Conservation (phyloP, 257 asterid species). For the Forsythia suspensa region DNA sequence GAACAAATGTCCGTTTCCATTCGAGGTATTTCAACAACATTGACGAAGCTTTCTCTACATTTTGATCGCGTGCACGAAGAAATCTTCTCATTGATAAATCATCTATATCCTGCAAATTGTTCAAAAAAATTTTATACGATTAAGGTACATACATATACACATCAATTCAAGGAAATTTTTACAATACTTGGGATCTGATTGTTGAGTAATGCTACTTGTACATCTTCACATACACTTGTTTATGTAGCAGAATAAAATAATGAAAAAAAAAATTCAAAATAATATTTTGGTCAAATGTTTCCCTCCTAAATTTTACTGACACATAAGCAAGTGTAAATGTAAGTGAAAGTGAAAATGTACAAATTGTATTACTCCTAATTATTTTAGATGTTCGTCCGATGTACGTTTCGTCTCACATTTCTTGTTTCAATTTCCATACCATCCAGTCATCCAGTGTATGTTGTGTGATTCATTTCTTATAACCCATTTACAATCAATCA, state of each 20-base stretch:
- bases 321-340: no score
- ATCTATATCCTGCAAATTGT: slow-evolving; percentile 53
- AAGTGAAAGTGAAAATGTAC: no score
- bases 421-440: background rate
- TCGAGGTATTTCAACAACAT: slow-evolving; percentile 55
- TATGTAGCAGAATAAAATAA: no score
- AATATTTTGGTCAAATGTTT: no score
- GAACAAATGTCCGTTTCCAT: slow-evolving; percentile 69
- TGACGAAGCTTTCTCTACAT: slow-evolving; percentile 52
- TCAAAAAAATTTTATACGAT: background rate
- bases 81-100: slow-evolving; percentile 67
- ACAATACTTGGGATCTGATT: no score
- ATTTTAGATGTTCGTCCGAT: background rate
- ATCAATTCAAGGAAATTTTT: background rate
- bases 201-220: no score
- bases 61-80: slow-evolving; percentile 70
- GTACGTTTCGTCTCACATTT: background rate
- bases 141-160: background rate
- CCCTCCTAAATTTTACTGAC: no score
- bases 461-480: background rate
- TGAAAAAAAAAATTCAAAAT: no score
- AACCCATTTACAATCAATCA: background rate
- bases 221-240: no score
- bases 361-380: background rate
- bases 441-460: background rate